Base-by-base conservation (phyloP, 441 rosid genomes). In the Iberis amara region DNA sequence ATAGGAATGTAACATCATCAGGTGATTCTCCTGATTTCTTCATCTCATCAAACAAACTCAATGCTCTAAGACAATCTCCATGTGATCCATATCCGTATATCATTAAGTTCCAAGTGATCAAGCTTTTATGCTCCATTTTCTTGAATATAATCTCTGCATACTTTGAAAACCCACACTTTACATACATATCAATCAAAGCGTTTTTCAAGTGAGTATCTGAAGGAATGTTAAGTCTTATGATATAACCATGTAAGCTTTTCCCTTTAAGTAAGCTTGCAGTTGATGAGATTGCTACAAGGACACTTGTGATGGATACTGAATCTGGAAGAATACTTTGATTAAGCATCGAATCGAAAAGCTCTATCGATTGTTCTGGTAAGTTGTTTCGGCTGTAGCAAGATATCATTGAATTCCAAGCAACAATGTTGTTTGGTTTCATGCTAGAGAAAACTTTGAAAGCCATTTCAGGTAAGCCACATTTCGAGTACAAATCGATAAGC, bases 111-210 rank as follows among this genome's bases (percentile, higher is more conserved):
- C 89, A 85, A 24, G 87, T 66, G 57, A 88, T 75, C 55, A 82
- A 49, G 62, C 76, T 79, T 61, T 70, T 85, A 15, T 47, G 61
- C 13, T 58, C 30, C 82, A 79, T 72, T 58, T 58, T 69, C 47
- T 51, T 55, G 65, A 88, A 82, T 49, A 82, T 68, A 54, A 23
- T 18, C 48, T 68, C 58, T 5, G 89, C 82, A 61, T 81, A 82
- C 57, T 68, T 76, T 24, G 69, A 39, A 47, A 59, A 55, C 46
- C 96, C 96, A 12, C 88, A 85, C 68, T 88, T 88, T 12, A 75
- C 47, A 46, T 88, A 88, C 94, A 85, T 85, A 65, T 88, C 94
- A 56, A 88, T 76, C 67, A 88, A 68, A 33, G 86, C 75, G 47
- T 80, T 88, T 65, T 77, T 65, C 63, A 82, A 64, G 50, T 77